Evolutionary conservation across 306 rosid genomes (phyloP).

Genomic region (Begonia masoniana): DNA sequence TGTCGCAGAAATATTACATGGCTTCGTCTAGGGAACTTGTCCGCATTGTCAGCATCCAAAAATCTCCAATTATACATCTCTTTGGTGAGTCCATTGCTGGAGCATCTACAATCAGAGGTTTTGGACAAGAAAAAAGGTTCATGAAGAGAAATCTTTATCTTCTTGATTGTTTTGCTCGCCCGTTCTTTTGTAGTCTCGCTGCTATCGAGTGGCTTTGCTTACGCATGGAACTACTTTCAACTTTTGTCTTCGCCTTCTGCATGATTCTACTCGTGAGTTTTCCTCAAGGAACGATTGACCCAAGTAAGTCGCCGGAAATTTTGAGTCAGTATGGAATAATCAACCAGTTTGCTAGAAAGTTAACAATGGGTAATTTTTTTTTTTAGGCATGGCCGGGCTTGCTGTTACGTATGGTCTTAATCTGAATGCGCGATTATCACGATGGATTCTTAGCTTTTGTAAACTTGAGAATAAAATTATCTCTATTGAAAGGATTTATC

Average conservation of each 20-base stretch:
- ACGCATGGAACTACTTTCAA: slow-evolving; percentile 90
- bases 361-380: slow-evolving; percentile 5
- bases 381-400: slow-evolving; percentile 91
- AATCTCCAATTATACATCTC: slow-evolving; percentile 87
- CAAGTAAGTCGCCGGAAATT: slow-evolving; percentile 44
- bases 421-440: slow-evolving; percentile 70
- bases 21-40: slow-evolving; percentile 97
- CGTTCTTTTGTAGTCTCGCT: slow-evolving; percentile 97
- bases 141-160: slow-evolving; percentile 89
- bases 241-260: slow-evolving; percentile 93
- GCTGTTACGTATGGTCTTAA: slow-evolving; percentile 89
- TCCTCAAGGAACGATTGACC: slow-evolving; percentile 87
- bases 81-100: slow-evolving; percentile 99
- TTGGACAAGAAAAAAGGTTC: slow-evolving; percentile 96
- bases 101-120: slow-evolving; percentile 94
- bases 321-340: too few species aligned
- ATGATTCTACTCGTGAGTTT: slow-evolving; percentile 94
- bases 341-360: too few species aligned
- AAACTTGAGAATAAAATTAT: slow-evolving; percentile 96
- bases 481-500: slow-evolving; percentile 91
- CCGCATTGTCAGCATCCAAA: slow-evolving; percentile 95
- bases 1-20: slow-evolving; percentile 90
- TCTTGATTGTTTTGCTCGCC: slow-evolving; percentile 91
- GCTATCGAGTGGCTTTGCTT: slow-evolving; percentile 99
- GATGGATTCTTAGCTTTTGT: slow-evolving; percentile 98